phyloP scores from a whole-genome alignment of 2,329 filamentous ascomycete genomes.

The Alternaria sp. region DNA sequence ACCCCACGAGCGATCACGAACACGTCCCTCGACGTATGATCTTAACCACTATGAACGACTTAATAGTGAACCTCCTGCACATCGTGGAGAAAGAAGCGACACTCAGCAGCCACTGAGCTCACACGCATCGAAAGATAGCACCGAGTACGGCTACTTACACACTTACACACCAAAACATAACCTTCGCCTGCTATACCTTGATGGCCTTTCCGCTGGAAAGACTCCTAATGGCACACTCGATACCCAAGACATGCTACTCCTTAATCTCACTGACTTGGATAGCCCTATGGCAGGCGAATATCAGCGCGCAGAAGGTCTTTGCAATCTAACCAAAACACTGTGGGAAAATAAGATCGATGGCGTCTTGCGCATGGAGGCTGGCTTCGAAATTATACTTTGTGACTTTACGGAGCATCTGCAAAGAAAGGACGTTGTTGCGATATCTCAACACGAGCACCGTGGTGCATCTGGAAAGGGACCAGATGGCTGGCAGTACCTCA shows the following conservation, averaged over 20 bases:
- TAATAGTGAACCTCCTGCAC: background rate
- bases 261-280: constrained; percentile 43
- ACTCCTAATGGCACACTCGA: constrained; percentile 71
- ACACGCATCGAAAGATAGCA: background rate
- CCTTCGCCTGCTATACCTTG: constrained; percentile 71
- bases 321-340: constrained; percentile 59
- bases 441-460: background rate
- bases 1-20: background rate
- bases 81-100: constrained; percentile 1
- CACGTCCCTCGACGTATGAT: background rate
- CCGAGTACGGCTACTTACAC: constrained; percentile 66
- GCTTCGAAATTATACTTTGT: constrained; percentile 74
- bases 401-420: constrained; percentile 61
- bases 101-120: constrained; percentile 13
- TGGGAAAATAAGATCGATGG: constrained; percentile 67
- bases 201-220: constrained; percentile 75
- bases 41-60: background rate
- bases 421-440: constrained; percentile 22
- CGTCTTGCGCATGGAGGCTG: constrained; percentile 72
- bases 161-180: constrained; percentile 68
- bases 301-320: constrained; percentile 64
- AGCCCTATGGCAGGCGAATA: constrained; percentile 56
- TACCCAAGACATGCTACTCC: constrained; percentile 69
- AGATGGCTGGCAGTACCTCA: constrained; percentile 39
- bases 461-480: background rate